A percentile compares a stretch with the other conserved stretches of the same genome.
Conservation (phyloP, 495 filamentous ascomycete genomes). For the Xylaria sp. region DNA sequence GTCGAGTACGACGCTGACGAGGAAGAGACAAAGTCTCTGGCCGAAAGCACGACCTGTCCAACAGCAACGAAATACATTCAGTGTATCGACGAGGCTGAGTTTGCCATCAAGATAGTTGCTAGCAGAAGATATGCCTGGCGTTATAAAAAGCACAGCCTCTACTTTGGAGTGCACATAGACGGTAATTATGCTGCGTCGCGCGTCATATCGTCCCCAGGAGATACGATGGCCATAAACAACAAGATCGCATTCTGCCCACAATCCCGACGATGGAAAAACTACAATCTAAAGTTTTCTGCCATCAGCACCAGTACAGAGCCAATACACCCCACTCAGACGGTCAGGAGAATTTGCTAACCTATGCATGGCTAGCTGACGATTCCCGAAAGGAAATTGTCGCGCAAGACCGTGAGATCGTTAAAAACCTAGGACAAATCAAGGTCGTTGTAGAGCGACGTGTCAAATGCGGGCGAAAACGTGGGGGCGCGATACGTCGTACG, state of each 20-base stretch:
- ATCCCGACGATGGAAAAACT: slow-evolving; percentile 19
- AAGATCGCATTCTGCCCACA: background rate
- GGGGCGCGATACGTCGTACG: too few relatives aligned
- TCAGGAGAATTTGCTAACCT: background rate
- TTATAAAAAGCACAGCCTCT: background rate
- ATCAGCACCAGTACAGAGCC: slow-evolving; percentile 30
- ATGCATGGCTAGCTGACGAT: slow-evolving; percentile 31
- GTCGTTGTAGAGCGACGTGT: slow-evolving; percentile 25
- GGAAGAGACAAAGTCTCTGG: background rate
- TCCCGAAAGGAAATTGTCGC: slow-evolving; percentile 31
- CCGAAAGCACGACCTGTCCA: background rate
- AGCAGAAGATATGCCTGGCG: slow-evolving; percentile 26
- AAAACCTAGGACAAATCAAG: slow-evolving; percentile 39
- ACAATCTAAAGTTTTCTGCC: slow-evolving; percentile 32
- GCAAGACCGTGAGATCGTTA: slow-evolving; percentile 34
- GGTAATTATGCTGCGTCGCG: background rate
- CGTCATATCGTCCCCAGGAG: background rate
- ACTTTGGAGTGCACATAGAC: background rate
- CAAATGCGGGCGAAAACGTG: background rate
- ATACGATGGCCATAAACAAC: background rate
- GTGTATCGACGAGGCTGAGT: slow-evolving; percentile 39
- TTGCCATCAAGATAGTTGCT: slow-evolving; percentile 28
- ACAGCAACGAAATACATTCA: slow-evolving; percentile 42
- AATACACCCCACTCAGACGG: background rate
- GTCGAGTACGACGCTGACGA: slow-evolving; percentile 40